Evolutionary conservation across 805 yeast genomes (phyloP).

Genomic region (Suhomyces pyralidae): DNA sequence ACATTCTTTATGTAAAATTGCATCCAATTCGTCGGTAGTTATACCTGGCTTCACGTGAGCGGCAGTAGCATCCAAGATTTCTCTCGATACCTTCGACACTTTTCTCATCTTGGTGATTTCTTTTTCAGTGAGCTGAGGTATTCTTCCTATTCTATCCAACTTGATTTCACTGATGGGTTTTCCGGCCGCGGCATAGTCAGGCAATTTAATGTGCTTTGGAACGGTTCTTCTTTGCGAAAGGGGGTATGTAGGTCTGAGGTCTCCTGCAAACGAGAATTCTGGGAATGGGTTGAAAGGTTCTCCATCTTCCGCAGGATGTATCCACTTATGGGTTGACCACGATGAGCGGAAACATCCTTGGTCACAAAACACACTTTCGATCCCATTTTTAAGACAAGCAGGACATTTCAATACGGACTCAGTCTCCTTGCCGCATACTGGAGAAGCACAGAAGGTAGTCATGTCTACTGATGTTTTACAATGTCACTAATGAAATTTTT

Average conservation of each 20-base stretch:
- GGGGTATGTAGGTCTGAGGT: slow-evolving; percentile 76
- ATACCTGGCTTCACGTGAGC: slow-evolving; percentile 80
- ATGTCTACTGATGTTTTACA: background rate
- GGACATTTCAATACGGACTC: slow-evolving; percentile 83
- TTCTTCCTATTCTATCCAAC: slow-evolving; percentile 64
- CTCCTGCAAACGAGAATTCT: slow-evolving; percentile 68
- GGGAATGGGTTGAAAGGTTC: slow-evolving; percentile 84
- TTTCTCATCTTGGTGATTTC: slow-evolving; percentile 72
- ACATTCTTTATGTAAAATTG: slow-evolving; percentile 81
- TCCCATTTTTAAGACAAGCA: slow-evolving; percentile 73
- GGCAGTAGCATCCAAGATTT: slow-evolving; percentile 86
- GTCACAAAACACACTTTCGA: slow-evolving; percentile 68
- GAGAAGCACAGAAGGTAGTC: slow-evolving; percentile 57
- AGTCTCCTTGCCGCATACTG: slow-evolving; percentile 83
- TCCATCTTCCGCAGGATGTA: slow-evolving; percentile 60
- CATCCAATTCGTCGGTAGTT: slow-evolving; percentile 91
- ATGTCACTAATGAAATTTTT: background rate
- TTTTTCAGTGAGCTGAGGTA: slow-evolving; percentile 60
- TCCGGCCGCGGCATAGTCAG: slow-evolving; percentile 85
- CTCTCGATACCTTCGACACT: slow-evolving; percentile 77
- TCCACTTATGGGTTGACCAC: slow-evolving; percentile 71
- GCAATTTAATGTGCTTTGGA: slow-evolving; percentile 66
- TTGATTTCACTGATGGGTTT: slow-evolving; percentile 74
- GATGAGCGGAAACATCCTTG: slow-evolving; percentile 76
- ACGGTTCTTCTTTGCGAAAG: slow-evolving; percentile 66